Evolutionary conservation across 495 filamentous ascomycete species (phyloP), one percentile per base, ranked within the genome.

Genomic region (Achaetomiella virescens): DNA sequence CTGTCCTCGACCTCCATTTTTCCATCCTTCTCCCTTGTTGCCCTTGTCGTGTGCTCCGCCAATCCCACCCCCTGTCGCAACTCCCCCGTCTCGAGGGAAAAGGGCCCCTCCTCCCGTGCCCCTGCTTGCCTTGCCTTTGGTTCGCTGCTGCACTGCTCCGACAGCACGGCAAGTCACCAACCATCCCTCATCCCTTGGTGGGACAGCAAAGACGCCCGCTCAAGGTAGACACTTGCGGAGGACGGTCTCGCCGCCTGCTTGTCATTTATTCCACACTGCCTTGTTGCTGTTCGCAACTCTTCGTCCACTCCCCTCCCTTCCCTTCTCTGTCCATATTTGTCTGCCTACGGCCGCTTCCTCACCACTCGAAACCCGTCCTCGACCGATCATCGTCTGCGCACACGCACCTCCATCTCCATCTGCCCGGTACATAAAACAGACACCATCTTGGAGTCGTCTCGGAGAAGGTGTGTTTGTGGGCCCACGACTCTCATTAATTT

Each of bases 11-110:
- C 11, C 40, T 36, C 27, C 11, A 18, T 40, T 50, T 40, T n/a
- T 43, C n/a, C 49, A 35, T n/a, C 21, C 45, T 33, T 11, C 27
- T 24, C 27, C 54, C 15, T 17, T 41, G 24, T 5, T 24, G 27
- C 31, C 35, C 37, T 24, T 49, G 36, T 43, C 46, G 37, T 41
- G 51, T 55, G 31, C 50, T 22, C 49, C 46, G 51, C 62, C 58
- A 58, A 63, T 58, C 57, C 60, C 38, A 41, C 52, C 63, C 49
- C 51, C 31, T 18, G 50, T 59, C 58, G 37, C 54, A 17, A 61
- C 55, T 57, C 31, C 54, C 60, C 52, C 58, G 50, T 59, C 61
- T 55, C 58, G 60, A 57, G 44, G 33, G 58, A 62, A 63, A 50
- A 56, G 43, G 48, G 47, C 58, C 63, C 57, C 60, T 60, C 60